phyloP scores from a whole-genome alignment of 2,329 filamentous ascomycete genomes.

The Colletotrichum sp. region DNA sequence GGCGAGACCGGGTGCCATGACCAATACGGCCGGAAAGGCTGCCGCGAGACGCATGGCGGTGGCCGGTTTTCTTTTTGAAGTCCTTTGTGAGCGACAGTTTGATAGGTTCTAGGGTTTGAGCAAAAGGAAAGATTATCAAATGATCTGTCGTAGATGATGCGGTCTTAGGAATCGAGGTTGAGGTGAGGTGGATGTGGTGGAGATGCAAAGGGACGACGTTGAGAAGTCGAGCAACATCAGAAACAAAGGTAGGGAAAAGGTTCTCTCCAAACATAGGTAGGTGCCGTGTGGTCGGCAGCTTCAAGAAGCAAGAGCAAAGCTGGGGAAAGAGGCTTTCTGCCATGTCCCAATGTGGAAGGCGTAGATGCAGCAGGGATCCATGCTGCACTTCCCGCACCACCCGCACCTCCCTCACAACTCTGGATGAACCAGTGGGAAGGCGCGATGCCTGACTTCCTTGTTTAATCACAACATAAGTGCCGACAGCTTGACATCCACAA shows the following conservation, averaged over 20 bases:
- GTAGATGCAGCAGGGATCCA: background rate
- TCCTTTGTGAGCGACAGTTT: background rate
- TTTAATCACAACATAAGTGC: background rate
- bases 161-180: background rate
- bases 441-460: background rate
- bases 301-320: background rate
- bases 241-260: too few relatives aligned
- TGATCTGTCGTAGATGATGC: background rate
- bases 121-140: background rate
- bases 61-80: background rate
- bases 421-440: constrained; percentile 4
- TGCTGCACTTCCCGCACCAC: constrained; percentile 5
- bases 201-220: background rate
- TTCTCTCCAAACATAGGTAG: background rate
- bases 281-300: background rate
- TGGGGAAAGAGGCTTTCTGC: background rate
- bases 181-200: background rate
- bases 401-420: constrained; percentile 7
- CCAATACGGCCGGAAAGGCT: constrained; percentile 15
- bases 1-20: constrained; percentile 35
- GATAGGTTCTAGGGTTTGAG: background rate
- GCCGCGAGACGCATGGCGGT: background rate
- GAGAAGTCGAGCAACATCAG: background rate
- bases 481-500: background rate
- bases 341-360: background rate